phyloP scores from a whole-genome alignment of 2,329 filamentous ascomycete genomes.

The Cordyceps cateniannulata region DNA sequence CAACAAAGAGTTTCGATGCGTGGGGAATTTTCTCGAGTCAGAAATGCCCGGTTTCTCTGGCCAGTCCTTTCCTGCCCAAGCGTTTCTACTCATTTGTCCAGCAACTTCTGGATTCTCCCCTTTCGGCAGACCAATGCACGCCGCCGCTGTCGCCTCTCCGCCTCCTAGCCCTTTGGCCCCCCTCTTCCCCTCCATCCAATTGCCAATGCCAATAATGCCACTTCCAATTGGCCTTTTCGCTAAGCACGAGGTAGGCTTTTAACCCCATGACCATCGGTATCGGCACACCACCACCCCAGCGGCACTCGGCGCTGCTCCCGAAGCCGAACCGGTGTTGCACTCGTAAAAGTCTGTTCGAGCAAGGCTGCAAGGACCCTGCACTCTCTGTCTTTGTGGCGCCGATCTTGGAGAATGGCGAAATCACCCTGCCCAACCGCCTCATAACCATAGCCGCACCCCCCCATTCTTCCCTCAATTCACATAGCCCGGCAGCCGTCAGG shows the following conservation, averaged over 20 bases:
- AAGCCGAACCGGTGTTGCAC: constrained; percentile 1
- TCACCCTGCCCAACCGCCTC: constrained; percentile 11
- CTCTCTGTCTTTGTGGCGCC: constrained; percentile 5
- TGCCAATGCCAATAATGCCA: background rate
- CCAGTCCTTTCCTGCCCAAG: background rate
- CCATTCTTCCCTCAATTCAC: background rate
- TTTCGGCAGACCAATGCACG: background rate
- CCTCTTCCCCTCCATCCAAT: background rate
- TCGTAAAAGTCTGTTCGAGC: background rate
- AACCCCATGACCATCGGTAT: constrained; percentile 7
- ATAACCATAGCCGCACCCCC: constrained; percentile 8
- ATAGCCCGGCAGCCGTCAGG: background rate
- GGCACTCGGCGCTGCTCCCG: constrained; percentile 12
- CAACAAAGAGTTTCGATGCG: background rate
- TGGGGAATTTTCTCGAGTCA: background rate
- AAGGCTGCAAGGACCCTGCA: background rate
- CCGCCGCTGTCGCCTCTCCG: background rate
- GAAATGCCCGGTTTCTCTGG: background rate
- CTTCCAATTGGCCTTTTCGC: background rate
- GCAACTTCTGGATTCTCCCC: background rate
- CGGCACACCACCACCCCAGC: background rate
- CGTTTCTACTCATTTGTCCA: background rate
- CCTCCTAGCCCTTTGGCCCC: background rate
- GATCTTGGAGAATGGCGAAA: constrained; percentile 13
- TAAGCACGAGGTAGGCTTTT: background rate